Conservation (phyloP, 202 grass and related monocot species). For the Carex arenaria region DNA sequence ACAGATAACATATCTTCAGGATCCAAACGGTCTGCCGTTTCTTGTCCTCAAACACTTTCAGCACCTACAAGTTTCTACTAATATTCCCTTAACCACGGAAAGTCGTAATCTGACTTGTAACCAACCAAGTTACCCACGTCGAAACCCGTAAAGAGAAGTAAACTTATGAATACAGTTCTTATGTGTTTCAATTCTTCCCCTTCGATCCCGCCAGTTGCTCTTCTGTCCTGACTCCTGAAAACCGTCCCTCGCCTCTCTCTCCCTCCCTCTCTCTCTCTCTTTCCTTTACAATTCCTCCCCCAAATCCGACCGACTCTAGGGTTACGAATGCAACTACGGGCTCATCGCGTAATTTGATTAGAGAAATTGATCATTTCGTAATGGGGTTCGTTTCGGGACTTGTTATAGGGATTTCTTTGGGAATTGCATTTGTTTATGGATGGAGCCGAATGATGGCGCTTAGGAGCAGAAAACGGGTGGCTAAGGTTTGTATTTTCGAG, state of each 20-base stretch:
- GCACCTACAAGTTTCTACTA: neutral
- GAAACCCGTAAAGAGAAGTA: neutral
- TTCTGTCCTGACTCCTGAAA: conserved; percentile 22
- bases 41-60: neutral
- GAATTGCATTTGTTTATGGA: conserved; percentile 67
- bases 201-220: conserved; percentile 12
- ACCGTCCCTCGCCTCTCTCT: conserved; percentile 24
- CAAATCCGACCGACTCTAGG: conserved; percentile 25
- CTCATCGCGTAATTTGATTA: conserved; percentile 11
- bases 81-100: neutral
- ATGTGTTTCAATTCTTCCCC: neutral
- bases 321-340: conserved; percentile 22
- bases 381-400: conserved; percentile 85
- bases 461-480: conserved; percentile 51
- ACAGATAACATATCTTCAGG: neutral
- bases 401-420: conserved; percentile 57
- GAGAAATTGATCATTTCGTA: neutral
- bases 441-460: conserved; percentile 57
- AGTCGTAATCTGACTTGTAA: neutral
- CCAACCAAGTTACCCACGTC: neutral
- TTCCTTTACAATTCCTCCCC: neutral
- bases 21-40: conserved; percentile 21
- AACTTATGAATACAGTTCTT: neutral
- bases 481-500: conserved; percentile 37
- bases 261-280: neutral